Base-by-base conservation (phyloP, 2,329 filamentous ascomycete genomes). In the Thielaviopsis cerberus region DNA sequence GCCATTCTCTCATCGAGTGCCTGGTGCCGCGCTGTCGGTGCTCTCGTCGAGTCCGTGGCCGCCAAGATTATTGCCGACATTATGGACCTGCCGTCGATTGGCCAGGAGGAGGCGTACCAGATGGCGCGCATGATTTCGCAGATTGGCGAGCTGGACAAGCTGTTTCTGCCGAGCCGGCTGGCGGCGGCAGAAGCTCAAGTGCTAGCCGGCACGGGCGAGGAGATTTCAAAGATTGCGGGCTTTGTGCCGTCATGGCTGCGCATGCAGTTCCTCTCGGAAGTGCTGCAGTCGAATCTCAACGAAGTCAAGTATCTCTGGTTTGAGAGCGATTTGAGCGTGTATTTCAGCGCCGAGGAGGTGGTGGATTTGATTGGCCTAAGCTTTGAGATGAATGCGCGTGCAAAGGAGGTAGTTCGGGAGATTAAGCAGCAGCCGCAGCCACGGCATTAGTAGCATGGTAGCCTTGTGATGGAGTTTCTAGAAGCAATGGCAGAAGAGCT, bases 281-380 rank as follows among this genome's bases (percentile, higher is more conserved):
- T 84, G 26, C 70, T 85, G 62, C 81, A 85, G 70, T 82, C 80
- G 63, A 83, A 84, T 64, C 70, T 84, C 57, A 77, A 76, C 62
- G 81, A 84, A 62, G 77, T 85, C 58, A 74, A 73, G 59, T 83
- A 73, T 62, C 67, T 85, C 41, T 85, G 81, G 81, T 74, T 77
- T 64, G 80, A 85, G 62, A 81, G 80, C 67, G 80, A 83, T 66
- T 70, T 85, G 50, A 82, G 80, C 62, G 66, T 83, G 41, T 81
- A 83, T 66, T 84, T 83, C 63, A 73, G 76, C 0, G 73, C 71
- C 7, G 74, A 75, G 4, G 81, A 84, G 69, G 78, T 83, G 15
- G 68, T 83, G 34, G 80, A 85, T 61, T 66, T 85, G 63, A 77
- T 84, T 52, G 72, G 75, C 55, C 72, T 80, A 22, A 83, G 80